phyloP scores from a whole-genome alignment of 108 stramenopile species.

The Chaetoceros tenuissimus region DNA sequence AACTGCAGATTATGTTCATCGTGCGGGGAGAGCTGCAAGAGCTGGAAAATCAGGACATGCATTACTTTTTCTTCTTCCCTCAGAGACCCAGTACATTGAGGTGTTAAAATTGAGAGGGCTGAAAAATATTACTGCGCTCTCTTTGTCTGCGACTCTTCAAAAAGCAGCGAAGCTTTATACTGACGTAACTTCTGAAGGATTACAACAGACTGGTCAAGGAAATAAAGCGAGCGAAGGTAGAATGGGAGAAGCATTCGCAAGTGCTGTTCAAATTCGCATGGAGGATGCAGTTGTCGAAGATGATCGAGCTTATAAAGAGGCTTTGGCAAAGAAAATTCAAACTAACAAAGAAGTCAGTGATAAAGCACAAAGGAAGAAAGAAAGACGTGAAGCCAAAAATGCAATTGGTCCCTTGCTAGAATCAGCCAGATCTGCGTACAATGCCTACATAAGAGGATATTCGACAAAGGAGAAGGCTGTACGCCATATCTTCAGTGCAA shows the following conservation, averaged over 20 bases:
- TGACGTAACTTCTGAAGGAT: slow-evolving; percentile 43
- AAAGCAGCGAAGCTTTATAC: slow-evolving; percentile 48
- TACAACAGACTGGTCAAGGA: slow-evolving; percentile 22
- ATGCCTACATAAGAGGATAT: slow-evolving; percentile 72
- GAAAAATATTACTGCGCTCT: slow-evolving; percentile 48
- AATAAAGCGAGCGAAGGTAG: slow-evolving; percentile 29
- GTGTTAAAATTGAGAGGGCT: slow-evolving; percentile 65
- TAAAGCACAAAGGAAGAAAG: slow-evolving; percentile 1
- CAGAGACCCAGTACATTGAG: slow-evolving; percentile 77
- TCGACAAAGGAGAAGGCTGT: slow-evolving; percentile 82
- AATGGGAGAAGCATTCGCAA: slow-evolving; percentile 52
- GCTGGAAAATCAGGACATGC: slow-evolving; percentile 81
- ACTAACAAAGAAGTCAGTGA: slow-evolving; percentile 4
- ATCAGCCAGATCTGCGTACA: slow-evolving; percentile 58
- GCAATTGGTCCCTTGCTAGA: slow-evolving; percentile 47
- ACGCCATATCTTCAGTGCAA: slow-evolving; percentile 70
- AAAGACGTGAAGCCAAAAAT: slow-evolving; percentile 14
- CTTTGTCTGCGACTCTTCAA: slow-evolving; percentile 59
- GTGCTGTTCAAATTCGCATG: slow-evolving; percentile 42
- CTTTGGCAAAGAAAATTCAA: slow-evolving; percentile 24
- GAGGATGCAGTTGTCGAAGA: slow-evolving; percentile 27
- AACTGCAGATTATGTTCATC: slow-evolving; percentile 84
- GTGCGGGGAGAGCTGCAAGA: slow-evolving; percentile 84
- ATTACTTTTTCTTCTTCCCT: slow-evolving; percentile 81
- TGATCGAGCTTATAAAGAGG: slow-evolving; percentile 23